These are phyloP conservation scores for Starmerella khaoyaiensis DNA, from an alignment of 805 yeast genomes.

Conservation along the genomic window DNA sequence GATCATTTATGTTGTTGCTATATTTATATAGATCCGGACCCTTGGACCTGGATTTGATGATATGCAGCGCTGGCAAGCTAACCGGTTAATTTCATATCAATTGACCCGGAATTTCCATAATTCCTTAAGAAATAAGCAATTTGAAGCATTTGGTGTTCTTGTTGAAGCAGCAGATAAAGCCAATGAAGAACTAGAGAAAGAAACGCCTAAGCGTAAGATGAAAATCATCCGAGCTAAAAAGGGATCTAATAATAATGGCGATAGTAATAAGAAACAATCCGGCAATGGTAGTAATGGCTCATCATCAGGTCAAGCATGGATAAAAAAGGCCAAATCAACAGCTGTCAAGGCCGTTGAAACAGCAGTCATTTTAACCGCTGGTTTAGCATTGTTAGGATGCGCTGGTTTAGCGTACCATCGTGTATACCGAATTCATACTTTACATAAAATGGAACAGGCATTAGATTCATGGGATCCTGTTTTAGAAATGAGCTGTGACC, in stretches of 20 bases:
- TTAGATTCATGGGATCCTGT: slow-evolving; percentile 58
- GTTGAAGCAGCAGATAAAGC: slow-evolving; percentile 15
- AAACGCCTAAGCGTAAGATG: neutral
- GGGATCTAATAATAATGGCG: neutral
- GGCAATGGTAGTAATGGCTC: neutral
- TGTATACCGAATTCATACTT: slow-evolving; percentile 44
- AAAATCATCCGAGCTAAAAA: neutral
- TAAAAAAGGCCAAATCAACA: slow-evolving; percentile 10
- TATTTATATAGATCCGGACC: too few relatives aligned
- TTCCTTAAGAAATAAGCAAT: slow-evolving; percentile 1
- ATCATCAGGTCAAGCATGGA: neutral
- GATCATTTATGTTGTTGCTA: too few relatives aligned
- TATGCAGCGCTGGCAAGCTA: too few relatives aligned
- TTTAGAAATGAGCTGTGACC: slow-evolving; percentile 44
- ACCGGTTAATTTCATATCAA: neutral
- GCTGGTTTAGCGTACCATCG: slow-evolving; percentile 64
- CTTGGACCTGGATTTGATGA: too few relatives aligned
- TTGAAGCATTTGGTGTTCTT: slow-evolving; percentile 15
- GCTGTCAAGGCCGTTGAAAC: slow-evolving; percentile 36
- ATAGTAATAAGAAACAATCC: neutral
- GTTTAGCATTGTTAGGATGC: slow-evolving; percentile 51
- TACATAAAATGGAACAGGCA: slow-evolving; percentile 51
- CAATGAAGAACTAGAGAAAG: slow-evolving; percentile 8
- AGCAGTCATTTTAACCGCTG: slow-evolving; percentile 56
- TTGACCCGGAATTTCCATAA: neutral